Evolutionary conservation across 1,284 basidiomycete species (phyloP), one percentile per base, ranked within the genome.

Genomic region (Moniliophthora roreri): DNA sequence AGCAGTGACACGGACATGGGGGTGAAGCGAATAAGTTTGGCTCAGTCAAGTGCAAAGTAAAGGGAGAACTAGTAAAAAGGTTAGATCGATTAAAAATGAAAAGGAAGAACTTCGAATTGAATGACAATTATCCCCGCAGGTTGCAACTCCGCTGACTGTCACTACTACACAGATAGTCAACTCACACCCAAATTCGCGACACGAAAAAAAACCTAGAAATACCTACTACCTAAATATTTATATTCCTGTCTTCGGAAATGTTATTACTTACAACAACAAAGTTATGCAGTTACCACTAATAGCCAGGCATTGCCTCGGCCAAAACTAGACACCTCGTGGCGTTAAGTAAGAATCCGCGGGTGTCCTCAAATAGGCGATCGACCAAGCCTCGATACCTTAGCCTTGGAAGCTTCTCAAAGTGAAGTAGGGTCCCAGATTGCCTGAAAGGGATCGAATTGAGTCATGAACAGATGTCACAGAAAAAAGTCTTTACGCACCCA

Each of bases 91-190:
- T 21, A 32, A 46, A 46, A 28, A 42, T 23, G 41, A 42, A 20
- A 42, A 21, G 41, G 20, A n/a, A 18, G n/a, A n/a, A 18, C 37
- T 38, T 38, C n/a, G 40, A 41, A 46, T 24, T 24, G 28, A 32
- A 32, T 46, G 44, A 28, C 44, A 46, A 46, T 32, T 46, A 46
- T 28, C 28, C 44, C 44, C 44, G 44, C 26, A 46, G 24, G 24
- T 16, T 16, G 24, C 10, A 9, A 21, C n/a, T 32, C 44, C 44
- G 44, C 44, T 46, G 44, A 10, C 44, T 28, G 44, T 32, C 24
- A 46, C 26, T 42, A 15, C 18, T 23, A 13, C 26, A 13, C 13
- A 20, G 18, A 21, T 13, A 42, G 41, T 42, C 21, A 11, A 4
- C n/a, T 6, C 8, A 40, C 8, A 23, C 20, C 13, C 20, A 42